phyloP scores from a whole-genome alignment of 139 green algal genomes.

The Micractinium sp. region DNA sequence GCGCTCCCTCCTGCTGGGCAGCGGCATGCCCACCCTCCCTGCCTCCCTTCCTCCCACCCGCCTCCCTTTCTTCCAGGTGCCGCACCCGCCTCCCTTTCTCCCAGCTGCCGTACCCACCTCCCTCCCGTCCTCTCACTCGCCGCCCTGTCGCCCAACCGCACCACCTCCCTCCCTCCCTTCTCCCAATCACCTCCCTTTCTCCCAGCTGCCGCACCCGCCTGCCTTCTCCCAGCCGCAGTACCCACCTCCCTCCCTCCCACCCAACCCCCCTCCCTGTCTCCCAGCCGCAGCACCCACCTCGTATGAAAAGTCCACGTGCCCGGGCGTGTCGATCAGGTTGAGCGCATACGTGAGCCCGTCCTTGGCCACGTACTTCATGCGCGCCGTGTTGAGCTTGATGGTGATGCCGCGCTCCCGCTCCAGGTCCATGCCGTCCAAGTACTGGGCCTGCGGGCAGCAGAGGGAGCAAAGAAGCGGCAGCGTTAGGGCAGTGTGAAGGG shows the following conservation, averaged over 20 bases:
- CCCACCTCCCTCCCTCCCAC: neutral
- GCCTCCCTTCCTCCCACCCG: too few relatives aligned
- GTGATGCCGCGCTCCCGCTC: constrained; percentile 99
- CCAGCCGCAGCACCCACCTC: constrained; percentile 35
- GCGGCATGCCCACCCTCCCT: too few relatives aligned
- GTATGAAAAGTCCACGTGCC: constrained; percentile 91
- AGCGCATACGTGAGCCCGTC: constrained; percentile 75
- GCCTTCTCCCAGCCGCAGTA: neutral
- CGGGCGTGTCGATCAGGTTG: constrained; percentile 94
- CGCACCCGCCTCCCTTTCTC: too few relatives aligned
- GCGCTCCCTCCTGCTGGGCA: too few relatives aligned
- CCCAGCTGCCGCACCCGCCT: too few relatives aligned
- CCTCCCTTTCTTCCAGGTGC: too few relatives aligned
- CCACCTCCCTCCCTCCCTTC: too few relatives aligned
- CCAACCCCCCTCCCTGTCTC: neutral
- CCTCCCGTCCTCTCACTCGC: too few relatives aligned
- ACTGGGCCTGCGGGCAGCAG: constrained; percentile 49
- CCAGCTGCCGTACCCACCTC: too few relatives aligned
- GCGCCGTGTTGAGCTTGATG: constrained; percentile 97
- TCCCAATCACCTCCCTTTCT: too few relatives aligned
- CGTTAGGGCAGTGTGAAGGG: too few relatives aligned
- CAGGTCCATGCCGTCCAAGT: constrained; percentile 97
- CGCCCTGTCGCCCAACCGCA: too few relatives aligned
- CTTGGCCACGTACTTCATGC: constrained; percentile 88
- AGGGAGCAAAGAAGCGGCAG: neutral